phyloP scores from a whole-genome alignment of 345 rosid species.

The Crucihimalaya himalaica region DNA sequence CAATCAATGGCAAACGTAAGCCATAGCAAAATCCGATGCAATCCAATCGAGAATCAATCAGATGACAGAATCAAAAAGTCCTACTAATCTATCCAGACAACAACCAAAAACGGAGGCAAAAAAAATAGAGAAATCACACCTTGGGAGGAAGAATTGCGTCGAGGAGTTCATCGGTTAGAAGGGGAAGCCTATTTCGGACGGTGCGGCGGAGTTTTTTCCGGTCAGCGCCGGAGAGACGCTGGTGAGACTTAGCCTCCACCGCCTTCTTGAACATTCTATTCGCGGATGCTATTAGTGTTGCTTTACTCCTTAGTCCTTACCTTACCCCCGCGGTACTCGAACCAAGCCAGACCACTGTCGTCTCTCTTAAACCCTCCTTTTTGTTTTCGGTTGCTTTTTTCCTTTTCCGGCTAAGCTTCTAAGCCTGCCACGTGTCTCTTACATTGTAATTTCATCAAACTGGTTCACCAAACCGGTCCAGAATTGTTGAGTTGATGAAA shows the following conservation, averaged over 20 bases:
- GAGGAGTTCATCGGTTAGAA: conserved; percentile 69
- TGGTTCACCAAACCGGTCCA: not conserved
- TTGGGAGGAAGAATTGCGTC: conserved; percentile 84
- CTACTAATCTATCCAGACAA: not conserved
- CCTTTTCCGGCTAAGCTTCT: not conserved
- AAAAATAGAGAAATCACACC: conserved; percentile 37
- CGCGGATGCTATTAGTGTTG: too few relatives aligned
- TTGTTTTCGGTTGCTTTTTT: conserved; percentile 15
- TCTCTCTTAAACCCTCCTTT: conserved; percentile 7
- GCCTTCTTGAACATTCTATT: conserved; percentile 85
- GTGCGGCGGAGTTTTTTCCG: conserved; percentile 80
- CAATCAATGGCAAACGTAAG: conserved; percentile 1
- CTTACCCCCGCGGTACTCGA: conserved; percentile 8
- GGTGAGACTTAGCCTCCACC: conserved; percentile 83
- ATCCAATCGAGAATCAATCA: conserved; percentile 25
- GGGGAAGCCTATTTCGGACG: conserved; percentile 61
- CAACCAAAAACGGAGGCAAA: not conserved
- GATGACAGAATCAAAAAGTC: not conserved
- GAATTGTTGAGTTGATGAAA: not conserved
- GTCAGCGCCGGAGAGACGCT: conserved; percentile 97
- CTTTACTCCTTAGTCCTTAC: too few relatives aligned
- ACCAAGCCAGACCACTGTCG: conserved; percentile 10
- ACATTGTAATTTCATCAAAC: not conserved
- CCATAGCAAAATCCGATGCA: not conserved
- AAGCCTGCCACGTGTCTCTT: conserved; percentile 28